Evolutionary conservation across 768 basidiomycete species (phyloP).

Genomic region (Kwoniella dejecticola): DNA sequence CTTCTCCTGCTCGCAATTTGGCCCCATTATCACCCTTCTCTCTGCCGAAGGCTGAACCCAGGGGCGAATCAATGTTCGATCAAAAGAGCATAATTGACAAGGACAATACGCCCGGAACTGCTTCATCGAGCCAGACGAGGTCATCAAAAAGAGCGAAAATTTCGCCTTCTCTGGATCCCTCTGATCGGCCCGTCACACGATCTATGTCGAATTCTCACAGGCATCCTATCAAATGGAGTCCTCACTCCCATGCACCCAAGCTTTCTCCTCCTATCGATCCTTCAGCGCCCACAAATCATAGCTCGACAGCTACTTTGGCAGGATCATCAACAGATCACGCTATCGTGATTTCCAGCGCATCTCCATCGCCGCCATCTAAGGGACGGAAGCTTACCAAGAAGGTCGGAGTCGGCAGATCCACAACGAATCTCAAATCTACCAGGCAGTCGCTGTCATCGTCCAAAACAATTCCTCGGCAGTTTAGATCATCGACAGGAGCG

Average conservation of each 20-base stretch:
- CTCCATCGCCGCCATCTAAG: background rate
- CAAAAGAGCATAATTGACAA: too few species aligned
- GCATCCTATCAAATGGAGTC: background rate
- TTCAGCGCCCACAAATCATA: background rate
- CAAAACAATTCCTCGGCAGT: too few species aligned
- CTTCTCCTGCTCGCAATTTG: too few species aligned
- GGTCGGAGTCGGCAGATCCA: background rate
- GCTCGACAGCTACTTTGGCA: background rate
- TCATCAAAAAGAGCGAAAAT: constrained; percentile 2
- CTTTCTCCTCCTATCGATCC: too few species aligned
- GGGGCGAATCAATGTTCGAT: too few species aligned
- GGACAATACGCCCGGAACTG: background rate
- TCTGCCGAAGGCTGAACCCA: too few species aligned
- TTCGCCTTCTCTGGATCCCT: background rate
- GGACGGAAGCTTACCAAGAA: too few species aligned
- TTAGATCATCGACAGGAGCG: too few species aligned
- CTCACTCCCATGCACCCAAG: background rate
- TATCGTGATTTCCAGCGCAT: constrained; percentile 6
- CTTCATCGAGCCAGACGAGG: background rate
- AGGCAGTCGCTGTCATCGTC: too few species aligned
- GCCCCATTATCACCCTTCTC: too few species aligned
- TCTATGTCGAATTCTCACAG: constrained; percentile 2
- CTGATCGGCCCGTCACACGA: constrained; percentile 13
- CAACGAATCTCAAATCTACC: too few species aligned
- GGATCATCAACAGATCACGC: background rate